A percentile compares a stretch with the other conserved stretches of the same genome.
These are phyloP conservation scores for Suillus lakei DNA, from an alignment of 768 basidiomycete genomes.

Conservation along the genomic window DNA sequence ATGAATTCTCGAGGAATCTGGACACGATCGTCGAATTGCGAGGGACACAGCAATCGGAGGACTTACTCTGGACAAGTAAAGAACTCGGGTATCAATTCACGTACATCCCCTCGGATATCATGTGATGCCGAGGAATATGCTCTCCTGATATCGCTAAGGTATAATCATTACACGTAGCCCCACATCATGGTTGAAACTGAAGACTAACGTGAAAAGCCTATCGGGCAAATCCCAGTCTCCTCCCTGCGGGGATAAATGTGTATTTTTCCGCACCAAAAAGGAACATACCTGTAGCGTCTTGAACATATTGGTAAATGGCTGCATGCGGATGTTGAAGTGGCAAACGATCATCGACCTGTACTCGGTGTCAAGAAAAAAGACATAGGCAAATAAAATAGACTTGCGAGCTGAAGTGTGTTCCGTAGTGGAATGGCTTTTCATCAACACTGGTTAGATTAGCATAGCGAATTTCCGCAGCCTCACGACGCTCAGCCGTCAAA, in stretches of 20 bases:
- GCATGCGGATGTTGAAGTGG: conserved; percentile 88
- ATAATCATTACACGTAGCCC: neutral
- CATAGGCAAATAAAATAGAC: neutral
- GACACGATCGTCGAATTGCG: neutral
- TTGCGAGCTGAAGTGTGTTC: conserved; percentile 89
- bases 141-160: conserved; percentile 69
- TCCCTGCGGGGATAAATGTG: conserved; percentile 53
- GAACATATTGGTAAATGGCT: conserved; percentile 95
- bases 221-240: conserved; percentile 96
- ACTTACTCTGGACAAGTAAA: conserved; percentile 81
- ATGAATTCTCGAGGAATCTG: conserved; percentile 84
- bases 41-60: too few relatives aligned
- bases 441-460: conserved; percentile 74
- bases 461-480: conserved; percentile 79
- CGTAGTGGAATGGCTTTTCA: conserved; percentile 90
- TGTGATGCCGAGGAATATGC: conserved; percentile 85
- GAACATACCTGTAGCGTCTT: conserved; percentile 72
- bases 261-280: neutral
- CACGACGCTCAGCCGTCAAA: conserved; percentile 70
- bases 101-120: conserved; percentile 89
- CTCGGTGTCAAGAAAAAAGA: neutral
- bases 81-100: conserved; percentile 92
- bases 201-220: conserved; percentile 72
- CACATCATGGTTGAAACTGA: neutral
- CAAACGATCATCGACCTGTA: conserved; percentile 88